Conservation (phyloP, 768 basidiomycete genomes). For the Neoboletus magnificus region DNA sequence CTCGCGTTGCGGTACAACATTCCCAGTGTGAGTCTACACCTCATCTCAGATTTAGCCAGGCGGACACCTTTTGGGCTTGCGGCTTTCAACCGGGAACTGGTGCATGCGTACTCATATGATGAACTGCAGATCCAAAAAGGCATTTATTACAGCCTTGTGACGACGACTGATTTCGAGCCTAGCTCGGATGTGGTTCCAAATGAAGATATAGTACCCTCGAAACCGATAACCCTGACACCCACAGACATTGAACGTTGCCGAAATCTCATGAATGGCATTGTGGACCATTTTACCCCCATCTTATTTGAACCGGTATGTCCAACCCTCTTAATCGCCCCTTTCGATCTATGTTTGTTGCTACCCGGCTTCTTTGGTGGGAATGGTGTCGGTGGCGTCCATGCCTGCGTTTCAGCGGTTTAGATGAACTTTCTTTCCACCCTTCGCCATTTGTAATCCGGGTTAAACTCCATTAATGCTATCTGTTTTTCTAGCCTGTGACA, state of each 20-base stretch:
- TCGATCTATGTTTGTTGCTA: background rate
- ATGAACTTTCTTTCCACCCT: background rate
- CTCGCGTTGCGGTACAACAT: constrained; percentile 49
- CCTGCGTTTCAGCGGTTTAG: background rate
- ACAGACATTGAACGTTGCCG: constrained; percentile 41
- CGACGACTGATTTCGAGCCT: constrained; percentile 53
- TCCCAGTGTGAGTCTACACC: constrained; percentile 41
- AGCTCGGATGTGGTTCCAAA: constrained; percentile 23
- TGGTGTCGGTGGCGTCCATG: background rate
- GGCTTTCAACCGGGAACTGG: background rate
- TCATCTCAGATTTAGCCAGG: background rate
- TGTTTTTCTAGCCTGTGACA: constrained; percentile 42
- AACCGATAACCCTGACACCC: constrained; percentile 23
- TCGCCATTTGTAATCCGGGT: background rate
- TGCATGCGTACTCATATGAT: background rate
- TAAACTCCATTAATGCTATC: background rate
- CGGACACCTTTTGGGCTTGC: background rate
- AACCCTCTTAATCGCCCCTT: background rate
- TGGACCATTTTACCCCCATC: constrained; percentile 67
- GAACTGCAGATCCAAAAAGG: constrained; percentile 52
- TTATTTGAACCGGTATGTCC: constrained; percentile 58
- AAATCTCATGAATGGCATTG: constrained; percentile 50
- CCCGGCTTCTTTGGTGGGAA: background rate
- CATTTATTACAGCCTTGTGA: constrained; percentile 61
- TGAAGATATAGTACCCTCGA: background rate